Conservation (phyloP, 176 grass and related monocot species). For the Avena insularis region DNA sequence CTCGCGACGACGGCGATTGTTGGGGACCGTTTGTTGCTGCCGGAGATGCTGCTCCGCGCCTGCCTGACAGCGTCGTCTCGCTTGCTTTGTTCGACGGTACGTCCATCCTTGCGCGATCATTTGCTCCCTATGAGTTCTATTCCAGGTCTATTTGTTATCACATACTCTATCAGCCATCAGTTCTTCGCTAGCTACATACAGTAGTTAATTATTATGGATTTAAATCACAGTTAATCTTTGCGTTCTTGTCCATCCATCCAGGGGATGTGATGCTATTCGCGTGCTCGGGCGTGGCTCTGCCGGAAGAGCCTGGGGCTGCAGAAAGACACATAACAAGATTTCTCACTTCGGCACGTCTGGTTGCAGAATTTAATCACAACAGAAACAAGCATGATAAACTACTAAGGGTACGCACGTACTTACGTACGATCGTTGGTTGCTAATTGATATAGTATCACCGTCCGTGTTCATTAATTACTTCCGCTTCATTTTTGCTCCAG, state of each 20-base stretch:
- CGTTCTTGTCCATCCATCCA: neutral
- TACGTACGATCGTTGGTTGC: no score
- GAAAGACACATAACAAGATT: neutral
- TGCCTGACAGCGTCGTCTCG: neutral
- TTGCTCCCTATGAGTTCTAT: no score
- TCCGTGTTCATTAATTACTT: neutral
- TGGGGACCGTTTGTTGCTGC: neutral
- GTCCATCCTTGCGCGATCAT: neutral
- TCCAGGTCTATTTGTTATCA: neutral
- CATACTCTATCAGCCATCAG: neutral
- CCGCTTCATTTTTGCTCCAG: neutral
- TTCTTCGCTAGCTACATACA: neutral
- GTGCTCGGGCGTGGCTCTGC: neutral
- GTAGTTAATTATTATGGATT: neutral
- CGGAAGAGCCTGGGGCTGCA: neutral
- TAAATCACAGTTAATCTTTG: neutral
- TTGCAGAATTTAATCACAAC: neutral
- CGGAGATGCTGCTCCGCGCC: neutral
- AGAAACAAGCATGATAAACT: constrained; percentile 42
- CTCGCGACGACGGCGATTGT: neutral
- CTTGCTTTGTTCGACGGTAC: neutral
- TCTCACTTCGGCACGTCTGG: constrained; percentile 38
- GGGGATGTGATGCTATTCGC: neutral
- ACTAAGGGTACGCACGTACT: neutral
- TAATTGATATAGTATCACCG: no score